Evolutionary conservation across 768 basidiomycete species (phyloP), one percentile per base, ranked within the genome.

Genomic region (Suillus variegatus): DNA sequence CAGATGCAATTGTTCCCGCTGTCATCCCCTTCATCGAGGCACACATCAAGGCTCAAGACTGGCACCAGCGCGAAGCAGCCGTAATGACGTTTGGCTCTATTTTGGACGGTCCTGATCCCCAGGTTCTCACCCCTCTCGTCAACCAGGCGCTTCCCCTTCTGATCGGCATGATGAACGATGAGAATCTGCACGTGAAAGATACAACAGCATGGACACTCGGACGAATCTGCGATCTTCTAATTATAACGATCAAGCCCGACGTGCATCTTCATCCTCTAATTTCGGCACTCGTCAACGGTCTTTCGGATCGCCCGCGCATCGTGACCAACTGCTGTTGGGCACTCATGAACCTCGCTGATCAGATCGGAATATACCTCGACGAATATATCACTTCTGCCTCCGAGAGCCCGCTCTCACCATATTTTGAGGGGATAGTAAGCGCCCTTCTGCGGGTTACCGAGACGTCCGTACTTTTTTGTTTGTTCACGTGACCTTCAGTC

Each of bases 61-160:
- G 97, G 97, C 94, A 93, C 73, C 83, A 89, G 63, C 94, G 97
- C 49, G 97, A 99, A 76, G 97, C 97, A 0, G 97, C 96, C 6
- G 89, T 99, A 64, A 99, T 99, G 96, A 89, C 96, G 22, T 99
- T 99, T 72, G 97, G 97, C 52, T 96, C 94, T 0, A 99, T 99
- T 72, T 86, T 99, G 38, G 97, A 98, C 68, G 97, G 97, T 2
- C 97, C 97, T 4, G 95, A 98, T 73, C 92, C 95, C 13, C 77
- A 80, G 41, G 89, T 95, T 35, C 87, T 99, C 60, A 90, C 88
- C 25, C 94, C 95, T 41, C 89, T 99, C 52, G 95, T 97, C 68
- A 87, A 92, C 68, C 95, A 98, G 76, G 97, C 97, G 1, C 84
- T 99, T 14, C 94, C 94, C 6, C 89, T 96, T 47, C 85, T 99